phyloP scores from a whole-genome alignment of 768 basidiomycete species.

The Ramaria sp. region DNA sequence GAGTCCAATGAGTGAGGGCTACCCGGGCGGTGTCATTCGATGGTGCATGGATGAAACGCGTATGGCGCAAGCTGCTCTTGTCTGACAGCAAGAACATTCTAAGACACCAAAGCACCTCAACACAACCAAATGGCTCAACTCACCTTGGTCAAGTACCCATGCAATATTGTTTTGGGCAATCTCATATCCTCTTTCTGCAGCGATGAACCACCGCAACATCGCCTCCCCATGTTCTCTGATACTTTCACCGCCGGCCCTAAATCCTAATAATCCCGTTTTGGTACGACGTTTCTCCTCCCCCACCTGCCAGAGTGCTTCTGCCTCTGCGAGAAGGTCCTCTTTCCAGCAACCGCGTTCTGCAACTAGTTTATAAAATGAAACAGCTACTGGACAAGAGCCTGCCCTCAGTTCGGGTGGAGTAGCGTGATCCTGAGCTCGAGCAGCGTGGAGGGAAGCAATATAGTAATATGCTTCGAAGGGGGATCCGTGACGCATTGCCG shows the following conservation, averaged over 20 bases:
- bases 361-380: slow-evolving; percentile 88
- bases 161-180: slow-evolving; percentile 93
- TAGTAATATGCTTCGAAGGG: slow-evolving; percentile 95
- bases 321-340: slow-evolving; percentile 72
- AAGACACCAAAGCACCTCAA: slow-evolving; percentile 6
- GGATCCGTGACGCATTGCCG: slow-evolving; percentile 77
- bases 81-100: slow-evolving; percentile 32
- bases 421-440: slow-evolving; percentile 34
- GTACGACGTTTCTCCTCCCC: slow-evolving; percentile 32
- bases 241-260: not conserved
- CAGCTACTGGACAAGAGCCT: slow-evolving; percentile 80
- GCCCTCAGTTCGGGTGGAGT: slow-evolving; percentile 31
- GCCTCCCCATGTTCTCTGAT: slow-evolving; percentile 64
- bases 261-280: not conserved
- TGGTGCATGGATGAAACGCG: slow-evolving; percentile 59
- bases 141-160: slow-evolving; percentile 85
- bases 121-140: slow-evolving; percentile 13
- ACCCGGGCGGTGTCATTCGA: slow-evolving; percentile 76
- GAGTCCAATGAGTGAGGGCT: slow-evolving; percentile 88
- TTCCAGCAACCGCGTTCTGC: slow-evolving; percentile 83
- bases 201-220: slow-evolving; percentile 90
- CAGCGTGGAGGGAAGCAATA: slow-evolving; percentile 70
- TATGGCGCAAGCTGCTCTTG: slow-evolving; percentile 54
- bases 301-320: slow-evolving; percentile 63
- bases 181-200: slow-evolving; percentile 87